Conservation (phyloP, 805 yeast species). For the Yarrowia keelungensis region DNA sequence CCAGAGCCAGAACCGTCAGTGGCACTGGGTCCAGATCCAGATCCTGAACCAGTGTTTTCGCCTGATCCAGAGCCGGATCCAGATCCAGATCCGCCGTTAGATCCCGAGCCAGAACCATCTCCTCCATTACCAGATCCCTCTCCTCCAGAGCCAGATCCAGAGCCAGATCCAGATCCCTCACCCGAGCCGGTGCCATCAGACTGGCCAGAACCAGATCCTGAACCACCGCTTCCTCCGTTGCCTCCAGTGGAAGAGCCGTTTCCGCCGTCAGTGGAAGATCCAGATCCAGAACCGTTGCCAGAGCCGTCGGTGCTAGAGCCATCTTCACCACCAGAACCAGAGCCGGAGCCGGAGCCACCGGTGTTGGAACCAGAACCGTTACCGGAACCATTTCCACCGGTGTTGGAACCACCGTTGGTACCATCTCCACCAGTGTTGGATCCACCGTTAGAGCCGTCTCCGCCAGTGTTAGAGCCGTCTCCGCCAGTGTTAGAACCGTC, state of each 20-base stretch:
- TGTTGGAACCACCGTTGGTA: not conserved
- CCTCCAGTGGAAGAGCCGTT: too few relatives aligned
- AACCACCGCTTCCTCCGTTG: too few relatives aligned
- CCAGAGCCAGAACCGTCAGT: conserved; percentile 7
- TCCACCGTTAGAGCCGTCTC: not conserved
- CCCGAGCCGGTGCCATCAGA: not conserved
- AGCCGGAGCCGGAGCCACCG: not conserved
- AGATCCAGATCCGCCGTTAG: too few relatives aligned
- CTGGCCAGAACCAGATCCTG: too few relatives aligned
- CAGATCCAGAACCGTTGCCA: not conserved
- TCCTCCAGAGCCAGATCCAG: not conserved
- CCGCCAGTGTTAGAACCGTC: not conserved
- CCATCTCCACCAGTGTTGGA: not conserved
- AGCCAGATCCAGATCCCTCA: conserved; percentile 2
- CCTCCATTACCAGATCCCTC: not conserved
- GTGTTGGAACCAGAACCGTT: not conserved
- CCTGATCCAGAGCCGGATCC: not conserved
- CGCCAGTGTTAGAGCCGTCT: not conserved
- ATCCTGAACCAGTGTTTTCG: not conserved
- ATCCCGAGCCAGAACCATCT: not conserved
- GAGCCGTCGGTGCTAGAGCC: not conserved
- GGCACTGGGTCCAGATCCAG: too few relatives aligned
- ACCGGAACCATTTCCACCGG: not conserved
- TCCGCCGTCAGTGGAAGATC: too few relatives aligned
- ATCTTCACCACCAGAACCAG: not conserved